These are phyloP conservation scores for Ceratobasidium sp. DNA, from an alignment of 1,284 basidiomycete species.

Conservation along the genomic window DNA sequence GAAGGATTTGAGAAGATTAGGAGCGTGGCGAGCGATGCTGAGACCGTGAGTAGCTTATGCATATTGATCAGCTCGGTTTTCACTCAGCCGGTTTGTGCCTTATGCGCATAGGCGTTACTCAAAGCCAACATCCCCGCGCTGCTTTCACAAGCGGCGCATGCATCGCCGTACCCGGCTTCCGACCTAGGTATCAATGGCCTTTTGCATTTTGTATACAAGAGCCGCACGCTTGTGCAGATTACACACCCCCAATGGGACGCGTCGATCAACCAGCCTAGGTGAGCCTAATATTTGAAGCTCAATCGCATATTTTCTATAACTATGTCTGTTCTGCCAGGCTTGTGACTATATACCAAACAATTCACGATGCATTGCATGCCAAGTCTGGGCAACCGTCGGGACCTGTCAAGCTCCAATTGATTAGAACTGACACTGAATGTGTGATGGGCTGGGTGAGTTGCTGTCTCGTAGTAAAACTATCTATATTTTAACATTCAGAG, in stretches of 20 bases:
- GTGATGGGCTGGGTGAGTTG: conserved; percentile 86
- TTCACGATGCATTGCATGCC: conserved; percentile 87
- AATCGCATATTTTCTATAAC: not conserved
- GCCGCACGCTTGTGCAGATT: conserved; percentile 85
- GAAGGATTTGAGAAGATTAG: conserved; percentile 61
- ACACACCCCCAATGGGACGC: conserved; percentile 85
- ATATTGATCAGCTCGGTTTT: not conserved
- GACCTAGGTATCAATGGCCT: conserved; percentile 87
- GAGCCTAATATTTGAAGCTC: not conserved
- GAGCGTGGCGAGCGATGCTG: conserved; percentile 66
- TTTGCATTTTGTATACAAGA: conserved; percentile 95
- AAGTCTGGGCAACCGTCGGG: conserved; percentile 77
- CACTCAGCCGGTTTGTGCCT: too few species aligned
- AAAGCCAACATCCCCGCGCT: conserved; percentile 9
- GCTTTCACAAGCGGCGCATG: conserved; percentile 57
- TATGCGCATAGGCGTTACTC: conserved; percentile 9
- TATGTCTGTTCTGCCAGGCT: conserved; percentile 62
- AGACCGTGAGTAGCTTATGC: conserved; percentile 9
- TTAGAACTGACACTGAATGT: conserved; percentile 84
- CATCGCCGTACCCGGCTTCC: conserved; percentile 64
- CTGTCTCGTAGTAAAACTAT: not conserved
- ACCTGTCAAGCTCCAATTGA: conserved; percentile 82
- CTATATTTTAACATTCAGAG: not conserved
- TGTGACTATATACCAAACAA: conserved; percentile 82
- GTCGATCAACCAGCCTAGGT: conserved; percentile 54